Conservation (phyloP, 371 early-diverging fungal genomes). For the Zopfochytrium polystomum region DNA sequence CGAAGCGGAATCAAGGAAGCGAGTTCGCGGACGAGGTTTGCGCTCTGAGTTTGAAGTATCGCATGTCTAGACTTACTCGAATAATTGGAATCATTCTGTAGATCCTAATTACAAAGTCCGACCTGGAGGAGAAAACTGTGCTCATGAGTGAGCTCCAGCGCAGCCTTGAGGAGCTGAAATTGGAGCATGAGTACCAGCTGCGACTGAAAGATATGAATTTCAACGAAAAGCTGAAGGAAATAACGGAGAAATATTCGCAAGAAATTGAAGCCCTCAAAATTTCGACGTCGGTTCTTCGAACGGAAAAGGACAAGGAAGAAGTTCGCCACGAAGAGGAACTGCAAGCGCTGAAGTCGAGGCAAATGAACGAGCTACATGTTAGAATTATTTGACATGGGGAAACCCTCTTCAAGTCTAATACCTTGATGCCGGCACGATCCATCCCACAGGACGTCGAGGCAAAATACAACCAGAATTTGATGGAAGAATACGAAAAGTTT, state of each 20-base stretch:
- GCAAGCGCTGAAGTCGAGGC: constrained; percentile 27
- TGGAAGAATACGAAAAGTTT: constrained; percentile 56
- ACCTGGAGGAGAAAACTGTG: constrained; percentile 52
- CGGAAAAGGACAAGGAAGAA: constrained; percentile 58
- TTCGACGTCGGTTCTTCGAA: constrained; percentile 41
- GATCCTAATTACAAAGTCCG: constrained; percentile 54
- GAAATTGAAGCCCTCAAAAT: constrained; percentile 56
- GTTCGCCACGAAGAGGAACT: constrained; percentile 50
- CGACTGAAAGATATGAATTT: constrained; percentile 57
- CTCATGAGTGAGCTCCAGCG: constrained; percentile 46
- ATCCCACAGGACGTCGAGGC: constrained; percentile 44
- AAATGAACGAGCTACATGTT: constrained; percentile 48
- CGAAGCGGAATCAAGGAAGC: neutral
- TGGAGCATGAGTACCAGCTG: constrained; percentile 61
- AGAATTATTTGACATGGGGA: neutral
- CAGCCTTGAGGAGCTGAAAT: constrained; percentile 49
- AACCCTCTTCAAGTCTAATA: neutral
- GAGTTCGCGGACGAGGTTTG: constrained; percentile 53
- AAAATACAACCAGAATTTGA: constrained; percentile 47
- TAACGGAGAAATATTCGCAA: constrained; percentile 50
- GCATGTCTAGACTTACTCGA: neutral
- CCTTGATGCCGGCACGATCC: neutral
- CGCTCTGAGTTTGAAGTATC: neutral
- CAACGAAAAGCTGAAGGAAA: constrained; percentile 55
- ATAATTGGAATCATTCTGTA: constrained; percentile 9